Percentiles rank a stretch among this genome's conserved stretches.
These are phyloP conservation scores for Microbotryomycetes sp. DNA, from an alignment of 1,284 basidiomycete species.

Conservation along the genomic window DNA sequence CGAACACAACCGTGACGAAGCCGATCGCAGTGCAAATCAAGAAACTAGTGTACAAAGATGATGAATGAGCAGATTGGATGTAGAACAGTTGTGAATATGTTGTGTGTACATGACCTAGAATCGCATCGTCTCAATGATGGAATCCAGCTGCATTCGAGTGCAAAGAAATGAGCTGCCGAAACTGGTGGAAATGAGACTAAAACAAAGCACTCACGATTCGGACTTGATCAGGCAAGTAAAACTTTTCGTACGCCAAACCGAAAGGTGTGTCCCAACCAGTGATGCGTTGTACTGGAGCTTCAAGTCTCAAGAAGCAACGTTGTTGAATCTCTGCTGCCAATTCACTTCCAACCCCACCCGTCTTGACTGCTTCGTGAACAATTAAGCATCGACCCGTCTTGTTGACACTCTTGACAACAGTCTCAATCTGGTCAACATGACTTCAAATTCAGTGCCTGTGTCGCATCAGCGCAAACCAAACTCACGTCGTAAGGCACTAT, in stretches of 20 bases:
- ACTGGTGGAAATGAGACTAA: not conserved
- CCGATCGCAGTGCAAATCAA: conserved; percentile 20
- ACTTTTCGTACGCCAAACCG: conserved; percentile 73
- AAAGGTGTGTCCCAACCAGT: conserved; percentile 66
- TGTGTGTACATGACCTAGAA: conserved; percentile 51
- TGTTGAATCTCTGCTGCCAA: conserved; percentile 80
- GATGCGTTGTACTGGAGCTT: conserved; percentile 78
- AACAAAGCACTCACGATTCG: conserved; percentile 48
- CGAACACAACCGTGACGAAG: conserved; percentile 10
- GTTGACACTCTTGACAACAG: conserved; percentile 69
- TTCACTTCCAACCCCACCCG: conserved; percentile 77
- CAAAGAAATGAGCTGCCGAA: no score
- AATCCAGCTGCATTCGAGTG: conserved; percentile 52
- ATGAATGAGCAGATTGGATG: conserved; percentile 18
- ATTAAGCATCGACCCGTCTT: conserved; percentile 78
- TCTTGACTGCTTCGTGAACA: conserved; percentile 81
- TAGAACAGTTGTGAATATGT: not conserved
- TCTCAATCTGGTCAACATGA: conserved; percentile 44
- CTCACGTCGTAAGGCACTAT: conserved; percentile 79
- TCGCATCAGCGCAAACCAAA: not conserved
- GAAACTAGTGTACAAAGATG: conserved; percentile 34
- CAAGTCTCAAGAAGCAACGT: conserved; percentile 74
- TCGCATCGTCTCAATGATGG: conserved; percentile 69
- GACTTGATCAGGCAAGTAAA: conserved; percentile 78
- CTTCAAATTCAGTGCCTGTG: not conserved